Conservation (phyloP, 2,329 filamentous ascomycete genomes). For the Aspergillus novoparasiticus region DNA sequence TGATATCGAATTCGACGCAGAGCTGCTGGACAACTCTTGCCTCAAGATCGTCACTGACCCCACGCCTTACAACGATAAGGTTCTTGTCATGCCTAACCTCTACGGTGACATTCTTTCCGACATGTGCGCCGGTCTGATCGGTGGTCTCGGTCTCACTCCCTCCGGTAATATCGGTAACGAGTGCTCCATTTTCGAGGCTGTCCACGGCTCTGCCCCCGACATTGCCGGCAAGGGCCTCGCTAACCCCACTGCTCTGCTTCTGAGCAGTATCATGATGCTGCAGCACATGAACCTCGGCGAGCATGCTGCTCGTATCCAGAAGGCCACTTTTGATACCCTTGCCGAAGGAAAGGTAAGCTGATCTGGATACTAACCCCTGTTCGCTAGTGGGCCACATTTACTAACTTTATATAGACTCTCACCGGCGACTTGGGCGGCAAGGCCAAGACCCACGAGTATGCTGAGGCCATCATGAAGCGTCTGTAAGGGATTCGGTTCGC, state of each 20-base stretch:
- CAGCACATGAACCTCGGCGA: conserved; percentile 92
- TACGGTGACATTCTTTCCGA: conserved; percentile 99
- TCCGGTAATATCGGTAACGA: conserved; percentile 99
- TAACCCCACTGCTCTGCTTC: conserved; percentile 94
- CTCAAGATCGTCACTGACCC: conserved; percentile 98
- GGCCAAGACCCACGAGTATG: conserved; percentile 94
- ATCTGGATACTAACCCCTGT: neutral
- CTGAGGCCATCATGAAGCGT: conserved; percentile 80
- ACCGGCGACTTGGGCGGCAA: conserved; percentile 96
- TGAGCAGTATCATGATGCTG: conserved; percentile 99
- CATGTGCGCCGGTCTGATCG: conserved; percentile 98
- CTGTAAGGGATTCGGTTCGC: conserved; percentile 44
- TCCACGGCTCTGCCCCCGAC: conserved; percentile 95
- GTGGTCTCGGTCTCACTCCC: conserved; percentile 93
- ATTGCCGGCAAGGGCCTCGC: conserved; percentile 95
- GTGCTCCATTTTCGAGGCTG: conserved; percentile 99
- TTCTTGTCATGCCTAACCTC: conserved; percentile 95
- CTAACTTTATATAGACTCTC: conserved; percentile 58
- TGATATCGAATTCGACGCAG: conserved; percentile 91
- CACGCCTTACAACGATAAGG: conserved; percentile 97
- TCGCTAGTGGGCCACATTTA: neutral
- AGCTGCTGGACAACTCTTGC: conserved; percentile 99
- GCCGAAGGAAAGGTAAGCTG: conserved; percentile 81
- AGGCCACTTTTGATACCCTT: conserved; percentile 91
- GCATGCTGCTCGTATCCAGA: conserved; percentile 86